phyloP scores from a whole-genome alignment of 116 monocot genomes.

The Papilionanthe hybrid region DNA sequence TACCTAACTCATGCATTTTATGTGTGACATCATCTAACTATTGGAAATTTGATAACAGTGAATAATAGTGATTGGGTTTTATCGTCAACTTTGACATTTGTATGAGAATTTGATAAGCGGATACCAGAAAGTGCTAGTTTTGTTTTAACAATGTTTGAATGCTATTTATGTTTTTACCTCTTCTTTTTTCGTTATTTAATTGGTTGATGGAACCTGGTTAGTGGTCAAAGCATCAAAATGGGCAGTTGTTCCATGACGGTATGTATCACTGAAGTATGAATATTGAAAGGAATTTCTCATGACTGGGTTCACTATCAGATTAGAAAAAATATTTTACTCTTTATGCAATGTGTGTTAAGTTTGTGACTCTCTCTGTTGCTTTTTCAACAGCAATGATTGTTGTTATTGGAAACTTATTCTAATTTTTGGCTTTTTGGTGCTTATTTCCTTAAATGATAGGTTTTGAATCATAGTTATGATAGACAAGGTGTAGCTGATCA shows the following conservation, averaged over 20 bases:
- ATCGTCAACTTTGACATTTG: too few relatives aligned
- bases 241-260: not conserved
- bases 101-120: too few relatives aligned
- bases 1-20: too few relatives aligned
- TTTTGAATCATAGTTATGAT: constrained; percentile 75
- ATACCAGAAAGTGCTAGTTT: too few relatives aligned
- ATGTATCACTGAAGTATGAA: not conserved
- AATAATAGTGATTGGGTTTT: too few relatives aligned
- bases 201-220: not conserved
- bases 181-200: not conserved
- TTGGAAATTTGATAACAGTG: too few relatives aligned
- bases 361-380: not conserved
- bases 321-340: not conserved
- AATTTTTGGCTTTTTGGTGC: not conserved
- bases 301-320: not conserved
- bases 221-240: not conserved
- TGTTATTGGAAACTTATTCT: not conserved
- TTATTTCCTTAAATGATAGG: constrained; percentile 39
- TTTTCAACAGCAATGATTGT: not conserved
- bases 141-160: too few relatives aligned
- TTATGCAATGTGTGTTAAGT: not conserved
- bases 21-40: too few relatives aligned
- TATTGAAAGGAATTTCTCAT: not conserved
- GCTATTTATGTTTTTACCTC: too few relatives aligned
- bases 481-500: constrained; percentile 99